Evolutionary conservation across 805 yeast species (phyloP).

Genomic region (Yarrowia porcina): DNA sequence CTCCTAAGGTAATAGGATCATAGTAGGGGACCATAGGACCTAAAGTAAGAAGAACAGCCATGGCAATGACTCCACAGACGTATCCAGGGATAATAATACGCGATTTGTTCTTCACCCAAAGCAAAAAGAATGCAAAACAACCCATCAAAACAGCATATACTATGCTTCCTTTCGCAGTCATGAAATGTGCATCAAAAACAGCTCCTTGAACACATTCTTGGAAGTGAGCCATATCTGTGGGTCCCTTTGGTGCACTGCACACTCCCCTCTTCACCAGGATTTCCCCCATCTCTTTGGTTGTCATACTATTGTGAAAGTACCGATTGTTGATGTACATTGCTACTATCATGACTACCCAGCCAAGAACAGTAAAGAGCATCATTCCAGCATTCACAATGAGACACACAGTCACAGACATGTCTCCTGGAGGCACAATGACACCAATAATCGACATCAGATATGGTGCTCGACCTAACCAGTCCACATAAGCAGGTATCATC

Average conservation of each 20-base stretch:
- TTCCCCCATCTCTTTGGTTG: neutral
- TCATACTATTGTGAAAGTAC: neutral
- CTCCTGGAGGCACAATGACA: neutral
- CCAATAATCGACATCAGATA: neutral
- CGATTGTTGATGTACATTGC: constrained; percentile 9
- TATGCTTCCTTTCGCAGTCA: neutral
- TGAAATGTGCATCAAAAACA: neutral
- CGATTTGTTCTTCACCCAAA: constrained; percentile 5
- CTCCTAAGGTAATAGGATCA: neutral
- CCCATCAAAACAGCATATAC: neutral
- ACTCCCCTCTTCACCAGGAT: neutral
- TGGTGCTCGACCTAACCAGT: constrained; percentile 3
- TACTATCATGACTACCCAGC: neutral
- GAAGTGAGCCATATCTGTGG: neutral
- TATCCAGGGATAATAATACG: neutral
- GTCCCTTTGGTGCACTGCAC: neutral
- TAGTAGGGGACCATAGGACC: neutral
- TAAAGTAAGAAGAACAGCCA: neutral
- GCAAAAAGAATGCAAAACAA: neutral
- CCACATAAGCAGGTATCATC: neutral
- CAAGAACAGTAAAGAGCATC: neutral
- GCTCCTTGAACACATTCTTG: neutral
- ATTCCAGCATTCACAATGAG: neutral
- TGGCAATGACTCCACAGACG: neutral
- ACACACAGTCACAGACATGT: neutral